These are phyloP conservation scores for Sugiyamaella xylanicola DNA, from an alignment of 1,139 yeast genomes.

Conservation along the genomic window DNA sequence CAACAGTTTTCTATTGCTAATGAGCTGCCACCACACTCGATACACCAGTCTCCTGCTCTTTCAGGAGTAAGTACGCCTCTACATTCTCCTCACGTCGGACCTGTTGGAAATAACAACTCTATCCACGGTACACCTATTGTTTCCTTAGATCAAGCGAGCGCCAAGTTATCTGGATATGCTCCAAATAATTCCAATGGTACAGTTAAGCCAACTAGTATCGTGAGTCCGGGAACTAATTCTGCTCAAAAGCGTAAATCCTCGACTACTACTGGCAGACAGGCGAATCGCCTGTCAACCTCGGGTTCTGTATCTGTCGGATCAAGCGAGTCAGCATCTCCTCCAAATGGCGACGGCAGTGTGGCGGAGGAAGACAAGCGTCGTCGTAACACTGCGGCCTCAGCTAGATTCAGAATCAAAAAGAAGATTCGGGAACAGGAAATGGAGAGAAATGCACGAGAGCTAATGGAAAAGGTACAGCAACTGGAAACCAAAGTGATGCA, in stretches of 20 bases:
- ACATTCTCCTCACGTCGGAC: constrained; percentile 18
- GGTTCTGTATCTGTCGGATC: neutral
- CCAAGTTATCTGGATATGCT: neutral
- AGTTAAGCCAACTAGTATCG: neutral
- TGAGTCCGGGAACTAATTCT: neutral
- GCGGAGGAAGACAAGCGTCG: constrained; percentile 65
- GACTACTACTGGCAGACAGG: neutral
- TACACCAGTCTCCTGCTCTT: constrained; percentile 19
- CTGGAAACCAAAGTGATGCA: constrained; percentile 67
- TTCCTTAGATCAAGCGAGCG: constrained; percentile 3
- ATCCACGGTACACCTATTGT: constrained; percentile 12
- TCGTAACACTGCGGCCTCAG: constrained; percentile 80
- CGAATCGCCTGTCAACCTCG: constrained; percentile 1
- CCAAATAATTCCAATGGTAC: neutral
- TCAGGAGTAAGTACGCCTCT: constrained; percentile 17
- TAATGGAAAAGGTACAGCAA: constrained; percentile 60
- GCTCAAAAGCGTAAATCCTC: constrained; percentile 9
- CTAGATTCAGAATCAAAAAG: constrained; percentile 77
- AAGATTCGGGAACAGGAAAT: constrained; percentile 82
- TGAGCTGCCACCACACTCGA: constrained; percentile 27
- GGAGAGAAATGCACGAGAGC: constrained; percentile 65
- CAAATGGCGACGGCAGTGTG: constrained; percentile 27
- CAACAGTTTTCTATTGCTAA: constrained; percentile 33
- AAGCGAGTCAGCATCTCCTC: neutral
- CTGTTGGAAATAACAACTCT: constrained; percentile 1